Evolutionary conservation across 257 asterid genomes (phyloP).

Genomic region (Sherardia arvensis): DNA sequence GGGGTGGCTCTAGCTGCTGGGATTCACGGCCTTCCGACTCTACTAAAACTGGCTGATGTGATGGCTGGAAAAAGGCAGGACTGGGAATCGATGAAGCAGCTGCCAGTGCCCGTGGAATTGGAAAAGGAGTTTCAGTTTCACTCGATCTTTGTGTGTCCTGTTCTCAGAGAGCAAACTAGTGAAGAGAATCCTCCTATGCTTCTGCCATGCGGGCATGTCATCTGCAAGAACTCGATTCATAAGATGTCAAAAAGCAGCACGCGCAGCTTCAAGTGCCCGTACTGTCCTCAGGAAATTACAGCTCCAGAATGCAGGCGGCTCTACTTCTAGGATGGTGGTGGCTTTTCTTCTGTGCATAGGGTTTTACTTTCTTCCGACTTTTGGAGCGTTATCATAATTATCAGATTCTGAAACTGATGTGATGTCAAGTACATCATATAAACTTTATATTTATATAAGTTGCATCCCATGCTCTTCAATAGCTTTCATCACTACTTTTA

Average conservation of each 20-base stretch:
- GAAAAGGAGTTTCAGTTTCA: slow-evolving; percentile 52
- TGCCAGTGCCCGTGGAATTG: slow-evolving; percentile 50
- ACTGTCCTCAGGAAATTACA: slow-evolving; percentile 21
- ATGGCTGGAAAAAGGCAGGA: slow-evolving; percentile 49
- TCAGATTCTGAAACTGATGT: neutral
- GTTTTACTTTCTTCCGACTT: neutral
- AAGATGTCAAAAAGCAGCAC: slow-evolving; percentile 29
- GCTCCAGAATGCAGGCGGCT: slow-evolving; percentile 26
- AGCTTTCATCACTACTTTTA: no score
- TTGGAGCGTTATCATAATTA: neutral
- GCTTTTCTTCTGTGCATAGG: slow-evolving; percentile 4
- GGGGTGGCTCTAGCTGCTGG: slow-evolving; percentile 49
- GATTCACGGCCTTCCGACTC: slow-evolving; percentile 48
- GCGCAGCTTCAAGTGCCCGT: slow-evolving; percentile 47
- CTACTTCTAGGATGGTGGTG: slow-evolving; percentile 7
- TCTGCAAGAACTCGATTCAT: slow-evolving; percentile 46
- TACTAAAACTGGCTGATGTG: slow-evolving; percentile 39
- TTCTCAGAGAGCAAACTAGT: slow-evolving; percentile 37
- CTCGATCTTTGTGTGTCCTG: slow-evolving; percentile 61
- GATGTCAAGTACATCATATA: neutral
- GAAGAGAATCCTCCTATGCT: slow-evolving; percentile 56
- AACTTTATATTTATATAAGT: no score
- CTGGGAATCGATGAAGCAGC: slow-evolving; percentile 42
- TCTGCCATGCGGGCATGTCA: slow-evolving; percentile 59
- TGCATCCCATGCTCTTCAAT: no score